These are phyloP conservation scores for Nannizziopsis barbatae DNA, from an alignment of 2,329 filamentous ascomycete genomes.

Conservation along the genomic window DNA sequence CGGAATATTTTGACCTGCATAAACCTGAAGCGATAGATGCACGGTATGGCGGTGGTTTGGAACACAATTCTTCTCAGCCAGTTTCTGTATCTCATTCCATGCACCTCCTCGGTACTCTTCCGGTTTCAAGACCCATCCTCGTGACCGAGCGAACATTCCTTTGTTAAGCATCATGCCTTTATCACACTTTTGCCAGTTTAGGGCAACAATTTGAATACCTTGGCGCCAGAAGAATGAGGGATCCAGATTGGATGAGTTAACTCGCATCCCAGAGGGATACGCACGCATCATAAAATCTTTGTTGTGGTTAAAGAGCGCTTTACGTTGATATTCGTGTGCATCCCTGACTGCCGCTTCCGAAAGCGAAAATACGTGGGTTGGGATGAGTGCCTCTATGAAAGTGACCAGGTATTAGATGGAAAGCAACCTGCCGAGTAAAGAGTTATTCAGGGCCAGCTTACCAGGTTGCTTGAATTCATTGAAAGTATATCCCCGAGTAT, in stretches of 20 bases:
- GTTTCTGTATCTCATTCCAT: background rate
- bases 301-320: conserved; percentile 72
- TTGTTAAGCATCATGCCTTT: conserved; percentile 94
- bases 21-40: conserved; percentile 58
- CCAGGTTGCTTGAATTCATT: conserved; percentile 55
- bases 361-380: conserved; percentile 54
- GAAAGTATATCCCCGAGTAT: conserved; percentile 78
- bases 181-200: conserved; percentile 90
- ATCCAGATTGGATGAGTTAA: conserved; percentile 77
- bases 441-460: conserved; percentile 30
- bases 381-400: conserved; percentile 38
- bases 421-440: background rate
- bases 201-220: conserved; percentile 78
- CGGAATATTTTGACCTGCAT: conserved; percentile 66
- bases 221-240: conserved; percentile 76
- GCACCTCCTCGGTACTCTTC: conserved; percentile 49
- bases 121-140: conserved; percentile 80
- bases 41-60: conserved; percentile 41
- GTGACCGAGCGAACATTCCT: conserved; percentile 72
- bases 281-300: conserved; percentile 71
- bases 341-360: conserved; percentile 57
- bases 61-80: conserved; percentile 15
- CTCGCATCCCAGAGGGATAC: conserved; percentile 71
- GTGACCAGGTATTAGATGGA: background rate
- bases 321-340: conserved; percentile 42